Percentiles rank a stretch among this genome's conserved stretches.
These are phyloP conservation scores for Seminavis robusta DNA, from an alignment of 108 stramenopile species.

Conservation along the genomic window DNA sequence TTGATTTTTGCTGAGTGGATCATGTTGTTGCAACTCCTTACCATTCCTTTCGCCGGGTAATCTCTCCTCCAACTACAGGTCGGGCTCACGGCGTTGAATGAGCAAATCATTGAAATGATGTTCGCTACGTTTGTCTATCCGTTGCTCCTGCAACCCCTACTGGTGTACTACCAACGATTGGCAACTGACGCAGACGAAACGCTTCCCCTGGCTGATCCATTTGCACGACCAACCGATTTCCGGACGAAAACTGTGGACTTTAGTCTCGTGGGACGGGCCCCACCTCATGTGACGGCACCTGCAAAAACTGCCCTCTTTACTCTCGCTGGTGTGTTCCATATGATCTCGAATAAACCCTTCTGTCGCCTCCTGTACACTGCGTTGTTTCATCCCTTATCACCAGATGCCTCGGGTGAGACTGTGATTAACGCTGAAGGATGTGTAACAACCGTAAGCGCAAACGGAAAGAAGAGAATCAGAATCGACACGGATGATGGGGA, in stretches of 20 bases:
- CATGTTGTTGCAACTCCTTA: background rate
- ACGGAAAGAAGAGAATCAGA: slow-evolving; percentile 31
- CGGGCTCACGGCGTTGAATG: slow-evolving; percentile 79
- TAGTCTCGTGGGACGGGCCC: background rate
- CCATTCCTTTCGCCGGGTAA: background rate
- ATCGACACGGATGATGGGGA: slow-evolving; percentile 27
- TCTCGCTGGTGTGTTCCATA: slow-evolving; percentile 63
- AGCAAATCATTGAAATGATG: slow-evolving; percentile 89
- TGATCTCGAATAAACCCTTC: slow-evolving; percentile 62
- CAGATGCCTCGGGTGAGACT: slow-evolving; percentile 54
- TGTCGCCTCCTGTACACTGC: slow-evolving; percentile 63
- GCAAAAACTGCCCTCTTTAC: slow-evolving; percentile 82
- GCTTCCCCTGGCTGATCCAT: background rate
- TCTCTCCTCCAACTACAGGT: slow-evolving; percentile 19
- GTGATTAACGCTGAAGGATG: slow-evolving; percentile 54
- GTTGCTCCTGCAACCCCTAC: slow-evolving; percentile 72
- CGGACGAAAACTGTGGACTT: background rate
- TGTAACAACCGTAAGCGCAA: slow-evolving; percentile 36
- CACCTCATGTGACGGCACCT: slow-evolving; percentile 37
- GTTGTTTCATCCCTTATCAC: slow-evolving; percentile 76
- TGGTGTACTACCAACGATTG: slow-evolving; percentile 60
- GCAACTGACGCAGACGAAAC: background rate
- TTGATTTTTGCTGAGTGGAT: background rate
- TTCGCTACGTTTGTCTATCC: slow-evolving; percentile 88
- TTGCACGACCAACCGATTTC: slow-evolving; percentile 5